phyloP scores from a whole-genome alignment of 2,329 filamentous ascomycete species.

The Ceratocystis harringtonii region DNA sequence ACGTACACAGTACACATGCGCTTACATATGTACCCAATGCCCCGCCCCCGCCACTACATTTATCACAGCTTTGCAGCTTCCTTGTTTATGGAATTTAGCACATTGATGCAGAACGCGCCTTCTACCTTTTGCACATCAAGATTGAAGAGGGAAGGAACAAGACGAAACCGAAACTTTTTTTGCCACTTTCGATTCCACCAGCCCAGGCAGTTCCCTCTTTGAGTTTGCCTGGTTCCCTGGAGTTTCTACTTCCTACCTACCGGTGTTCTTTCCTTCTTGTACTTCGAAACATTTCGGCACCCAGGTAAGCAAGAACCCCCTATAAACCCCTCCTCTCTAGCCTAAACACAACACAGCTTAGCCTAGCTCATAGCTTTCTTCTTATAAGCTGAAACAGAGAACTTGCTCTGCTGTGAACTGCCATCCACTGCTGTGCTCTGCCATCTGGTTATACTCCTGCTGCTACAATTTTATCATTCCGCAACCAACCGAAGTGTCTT shows the following conservation, averaged over 20 bases:
- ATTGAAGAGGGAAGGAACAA: background rate
- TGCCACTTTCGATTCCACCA: background rate
- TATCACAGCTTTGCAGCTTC: background rate
- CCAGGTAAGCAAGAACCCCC: too few species aligned
- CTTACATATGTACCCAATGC: conserved; percentile 5
- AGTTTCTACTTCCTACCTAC: too few species aligned
- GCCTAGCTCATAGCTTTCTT: too few species aligned
- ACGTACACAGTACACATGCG: background rate
- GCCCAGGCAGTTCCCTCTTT: background rate
- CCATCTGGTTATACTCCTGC: too few species aligned
- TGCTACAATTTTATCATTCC: background rate
- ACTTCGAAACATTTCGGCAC: too few species aligned
- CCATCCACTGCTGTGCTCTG: too few species aligned
- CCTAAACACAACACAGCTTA: too few species aligned
- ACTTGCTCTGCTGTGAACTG: too few species aligned
- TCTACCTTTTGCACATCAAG: background rate
- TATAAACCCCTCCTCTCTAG: too few species aligned
- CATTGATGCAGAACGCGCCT: background rate
- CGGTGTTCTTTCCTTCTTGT: too few species aligned
- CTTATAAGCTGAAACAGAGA: background rate
- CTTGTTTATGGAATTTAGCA: background rate
- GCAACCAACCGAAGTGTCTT: background rate
- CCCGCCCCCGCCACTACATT: conserved; percentile 13
- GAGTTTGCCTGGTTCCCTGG: background rate
- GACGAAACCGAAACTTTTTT: background rate